phyloP scores from a whole-genome alignment of 441 rosid genomes.

The Croton setiger region DNA sequence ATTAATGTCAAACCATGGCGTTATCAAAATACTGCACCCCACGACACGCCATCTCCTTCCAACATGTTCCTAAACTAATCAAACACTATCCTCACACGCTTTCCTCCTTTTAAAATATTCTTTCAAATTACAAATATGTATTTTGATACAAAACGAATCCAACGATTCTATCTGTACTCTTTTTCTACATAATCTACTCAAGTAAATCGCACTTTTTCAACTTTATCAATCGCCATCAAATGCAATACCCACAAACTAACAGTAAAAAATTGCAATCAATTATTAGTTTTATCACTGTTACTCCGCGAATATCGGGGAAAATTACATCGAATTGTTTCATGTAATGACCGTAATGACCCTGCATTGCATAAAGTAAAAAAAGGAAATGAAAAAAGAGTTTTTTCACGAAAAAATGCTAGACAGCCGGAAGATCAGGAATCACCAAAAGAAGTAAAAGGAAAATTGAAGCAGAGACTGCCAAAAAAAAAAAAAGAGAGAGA shows the following conservation, averaged over 20 bases:
- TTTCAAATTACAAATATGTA: neutral
- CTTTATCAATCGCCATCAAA: slow-evolving; percentile 5
- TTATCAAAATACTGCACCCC: slow-evolving; percentile 21
- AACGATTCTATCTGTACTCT: slow-evolving; percentile 18
- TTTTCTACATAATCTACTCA: slow-evolving; percentile 16
- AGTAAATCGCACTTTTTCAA: neutral
- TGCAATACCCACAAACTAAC: neutral
- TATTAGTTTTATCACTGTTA: neutral
- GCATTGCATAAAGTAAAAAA: slow-evolving; percentile 9
- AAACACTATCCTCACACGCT: slow-evolving; percentile 22
- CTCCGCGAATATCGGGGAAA: slow-evolving; percentile 15
- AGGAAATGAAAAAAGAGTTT: neutral
- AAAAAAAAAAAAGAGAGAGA: neutral
- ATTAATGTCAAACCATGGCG: slow-evolving; percentile 30
- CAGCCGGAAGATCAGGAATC: slow-evolving; percentile 10
- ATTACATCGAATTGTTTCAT: neutral
- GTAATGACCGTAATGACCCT: slow-evolving; percentile 30
- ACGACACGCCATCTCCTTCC: slow-evolving; percentile 39
- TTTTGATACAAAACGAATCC: slow-evolving; percentile 27
- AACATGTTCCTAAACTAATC: slow-evolving; percentile 17
- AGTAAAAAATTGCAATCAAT: neutral
- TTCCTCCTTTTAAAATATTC: slow-evolving; percentile 13
- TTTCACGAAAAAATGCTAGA: slow-evolving; percentile 1
- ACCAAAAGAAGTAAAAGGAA: neutral
- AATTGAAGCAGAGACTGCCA: neutral